Percentiles rank a stretch among this genome's conserved stretches.
Conservation (phyloP, 1,139 yeast species). For the Taphrina sp. region DNA sequence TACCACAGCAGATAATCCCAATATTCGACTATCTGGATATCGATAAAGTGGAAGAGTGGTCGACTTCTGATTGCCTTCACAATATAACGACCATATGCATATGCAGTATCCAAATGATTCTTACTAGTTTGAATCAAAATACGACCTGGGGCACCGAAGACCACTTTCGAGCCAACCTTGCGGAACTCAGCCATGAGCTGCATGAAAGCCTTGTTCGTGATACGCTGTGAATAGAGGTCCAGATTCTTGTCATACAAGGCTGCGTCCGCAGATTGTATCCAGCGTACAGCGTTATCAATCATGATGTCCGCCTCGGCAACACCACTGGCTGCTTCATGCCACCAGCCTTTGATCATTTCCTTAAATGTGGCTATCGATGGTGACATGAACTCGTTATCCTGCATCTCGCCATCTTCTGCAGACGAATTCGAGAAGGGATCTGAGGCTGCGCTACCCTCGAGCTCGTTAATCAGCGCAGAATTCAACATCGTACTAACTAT, state of each 20-base stretch:
- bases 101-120: slow-evolving; percentile 77
- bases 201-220: slow-evolving; percentile 76
- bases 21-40: slow-evolving; percentile 67
- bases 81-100: slow-evolving; percentile 88
- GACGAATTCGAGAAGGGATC: slow-evolving; percentile 41
- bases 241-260: slow-evolving; percentile 72
- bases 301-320: slow-evolving; percentile 76
- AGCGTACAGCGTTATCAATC: slow-evolving; percentile 76
- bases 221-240: slow-evolving; percentile 82
- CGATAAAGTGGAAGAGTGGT: slow-evolving; percentile 79
- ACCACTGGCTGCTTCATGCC: slow-evolving; percentile 81
- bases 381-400: slow-evolving; percentile 59
- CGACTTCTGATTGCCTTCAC: slow-evolving; percentile 75
- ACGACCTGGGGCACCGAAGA: slow-evolving; percentile 78
- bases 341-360: slow-evolving; percentile 79
- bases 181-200: slow-evolving; percentile 80
- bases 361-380: slow-evolving; percentile 58
- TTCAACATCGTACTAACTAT: slow-evolving; percentile 83
- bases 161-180: slow-evolving; percentile 70
- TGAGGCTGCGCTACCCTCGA: slow-evolving; percentile 71
- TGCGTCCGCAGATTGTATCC: slow-evolving; percentile 81
- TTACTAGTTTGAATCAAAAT: slow-evolving; percentile 73
- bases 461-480: slow-evolving; percentile 78
- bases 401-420: slow-evolving; percentile 47
- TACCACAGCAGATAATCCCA: slow-evolving; percentile 95